A percentile compares a stretch with the other conserved stretches of the same genome.
Evolutionary conservation across 2,329 filamentous ascomycete genomes (phyloP).

Genomic region (Raffaelea albimanens): DNA sequence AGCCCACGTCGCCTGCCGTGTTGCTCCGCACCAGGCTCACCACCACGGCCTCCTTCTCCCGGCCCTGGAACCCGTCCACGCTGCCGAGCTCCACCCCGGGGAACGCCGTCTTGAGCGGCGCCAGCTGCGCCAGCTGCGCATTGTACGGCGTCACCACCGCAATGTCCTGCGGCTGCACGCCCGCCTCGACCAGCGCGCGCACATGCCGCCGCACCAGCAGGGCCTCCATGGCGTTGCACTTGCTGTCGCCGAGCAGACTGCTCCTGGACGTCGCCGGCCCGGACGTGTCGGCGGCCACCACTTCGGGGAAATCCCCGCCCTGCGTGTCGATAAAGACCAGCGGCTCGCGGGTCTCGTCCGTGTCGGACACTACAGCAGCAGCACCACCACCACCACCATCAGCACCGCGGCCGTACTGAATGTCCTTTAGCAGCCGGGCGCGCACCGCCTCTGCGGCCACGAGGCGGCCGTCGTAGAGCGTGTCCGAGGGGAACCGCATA

Average conservation of each 20-base stretch:
- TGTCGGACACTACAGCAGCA: too few relatives aligned
- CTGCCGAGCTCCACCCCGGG: slow-evolving; percentile 89
- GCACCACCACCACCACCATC: background rate
- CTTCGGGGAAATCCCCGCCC: slow-evolving; percentile 80
- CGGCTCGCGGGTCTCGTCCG: slow-evolving; percentile 79
- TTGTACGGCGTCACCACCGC: slow-evolving; percentile 96
- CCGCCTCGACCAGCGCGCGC: slow-evolving; percentile 60
- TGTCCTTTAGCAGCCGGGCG: slow-evolving; percentile 60
- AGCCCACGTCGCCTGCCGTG: slow-evolving; percentile 76
- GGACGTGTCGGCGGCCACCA: background rate
- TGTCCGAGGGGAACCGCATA: slow-evolving; percentile 86
- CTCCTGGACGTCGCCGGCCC: background rate
- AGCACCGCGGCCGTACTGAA: slow-evolving; percentile 50
- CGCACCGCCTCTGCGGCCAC: slow-evolving; percentile 74
- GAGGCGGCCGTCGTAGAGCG: slow-evolving; percentile 76
- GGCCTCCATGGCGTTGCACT: slow-evolving; percentile 88
- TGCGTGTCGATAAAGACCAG: slow-evolving; percentile 95
- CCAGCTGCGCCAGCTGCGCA: slow-evolving; percentile 75
- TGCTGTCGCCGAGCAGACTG: slow-evolving; percentile 49
- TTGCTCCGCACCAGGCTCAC: slow-evolving; percentile 95
- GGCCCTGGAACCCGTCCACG: slow-evolving; percentile 89
- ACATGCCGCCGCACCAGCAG: slow-evolving; percentile 73
- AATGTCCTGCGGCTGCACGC: slow-evolving; percentile 74
- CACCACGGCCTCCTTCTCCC: slow-evolving; percentile 92
- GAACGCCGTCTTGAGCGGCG: slow-evolving; percentile 70